Evolutionary conservation across 2,329 filamentous ascomycete species (phyloP), one percentile per base, ranked within the genome.

Genomic region (Talaromyces pinophilus): DNA sequence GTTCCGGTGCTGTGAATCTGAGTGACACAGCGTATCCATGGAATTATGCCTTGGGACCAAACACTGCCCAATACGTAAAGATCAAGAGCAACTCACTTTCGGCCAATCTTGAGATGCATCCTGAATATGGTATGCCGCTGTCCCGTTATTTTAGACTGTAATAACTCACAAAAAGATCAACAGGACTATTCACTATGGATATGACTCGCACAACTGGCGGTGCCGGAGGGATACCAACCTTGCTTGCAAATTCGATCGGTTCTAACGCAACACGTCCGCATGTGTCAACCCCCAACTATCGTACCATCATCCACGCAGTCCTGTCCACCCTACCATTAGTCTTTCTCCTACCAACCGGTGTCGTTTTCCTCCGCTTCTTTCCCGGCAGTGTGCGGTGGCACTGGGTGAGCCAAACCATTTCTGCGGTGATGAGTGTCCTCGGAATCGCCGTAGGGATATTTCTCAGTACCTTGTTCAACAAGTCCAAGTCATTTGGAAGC

Each of bases 1-100:
- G 22, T 19, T 57, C 48, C 13, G 62, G 48, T 42, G 62, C 48
- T 42, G 22, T 63, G 22, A 57, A 57, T 46, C 19, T 63, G 35
- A 57, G 22, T 19, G 62, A 63, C 62, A 57, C 19, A 35, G 48
- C 38, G 38, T 63, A 63, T 46, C 50, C 62, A 44, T 63, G 62
- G 62, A 63, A 57, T 63, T 63, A 55, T n/a, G 62, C 62, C 8
- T 55, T 63, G 48, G 62, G 62, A 55, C 62, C 62, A 46, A 63
- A 63, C 38, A 57, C 30, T 57, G 50, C 62, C 13, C 62, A 63
- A n/a, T 40, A 15, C 22, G 38, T 46, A 44, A 63, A 57, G 17
- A 6, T 57, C 50, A 63, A 28, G 62, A 63, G 62, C 25, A 63
- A 63, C 25, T 63, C 62, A 22, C 35, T 15, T 50, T 63, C 62